phyloP scores from a whole-genome alignment of 2,329 filamentous ascomycete genomes.

The Hymenoscyphus occultus region DNA sequence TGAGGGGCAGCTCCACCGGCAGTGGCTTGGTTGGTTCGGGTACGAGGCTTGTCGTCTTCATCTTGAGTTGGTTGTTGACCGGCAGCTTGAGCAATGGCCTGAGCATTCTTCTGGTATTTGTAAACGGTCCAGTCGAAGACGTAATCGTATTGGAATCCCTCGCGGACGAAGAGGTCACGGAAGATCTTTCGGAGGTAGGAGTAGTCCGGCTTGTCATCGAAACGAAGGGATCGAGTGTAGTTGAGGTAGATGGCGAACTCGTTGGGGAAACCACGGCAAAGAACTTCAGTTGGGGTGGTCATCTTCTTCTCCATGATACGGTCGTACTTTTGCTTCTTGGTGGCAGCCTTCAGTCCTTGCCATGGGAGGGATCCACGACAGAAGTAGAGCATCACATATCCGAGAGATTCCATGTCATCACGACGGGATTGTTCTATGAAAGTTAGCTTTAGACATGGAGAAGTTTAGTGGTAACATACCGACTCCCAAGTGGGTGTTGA shows the following conservation, averaged over 20 bases:
- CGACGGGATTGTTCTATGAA: constrained; percentile 86
- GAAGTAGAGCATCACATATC: constrained; percentile 99
- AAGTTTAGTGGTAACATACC: constrained; percentile 48
- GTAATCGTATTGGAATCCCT: constrained; percentile 99
- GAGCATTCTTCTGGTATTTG: constrained; percentile 99
- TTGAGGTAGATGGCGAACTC: constrained; percentile 99
- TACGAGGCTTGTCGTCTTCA: constrained; percentile 72
- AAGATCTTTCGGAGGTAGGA: constrained; percentile 99
- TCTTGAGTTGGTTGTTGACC: constrained; percentile 64
- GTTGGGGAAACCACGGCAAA: constrained; percentile 98
- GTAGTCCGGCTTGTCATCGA: constrained; percentile 99
- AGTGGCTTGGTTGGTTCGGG: constrained; percentile 63
- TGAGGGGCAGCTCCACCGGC: constrained; percentile 55
- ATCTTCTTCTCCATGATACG: constrained; percentile 99
- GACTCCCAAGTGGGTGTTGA: constrained; percentile 97
- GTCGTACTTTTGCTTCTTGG: constrained; percentile 99
- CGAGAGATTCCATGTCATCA: constrained; percentile 98
- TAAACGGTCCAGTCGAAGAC: constrained; percentile 99
- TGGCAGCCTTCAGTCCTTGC: constrained; percentile 97
- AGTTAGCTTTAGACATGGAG: constrained; percentile 32
- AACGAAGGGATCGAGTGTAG: constrained; percentile 97
- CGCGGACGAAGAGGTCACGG: constrained; percentile 97
- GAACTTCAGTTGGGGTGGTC: constrained; percentile 97
- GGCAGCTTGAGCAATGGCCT: constrained; percentile 82
- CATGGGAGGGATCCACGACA: constrained; percentile 97